Percentiles rank a stretch among this genome's conserved stretches.
Evolutionary conservation across 2,329 filamentous ascomycete genomes (phyloP).

Genomic region (Dactylellina parvicollis): DNA sequence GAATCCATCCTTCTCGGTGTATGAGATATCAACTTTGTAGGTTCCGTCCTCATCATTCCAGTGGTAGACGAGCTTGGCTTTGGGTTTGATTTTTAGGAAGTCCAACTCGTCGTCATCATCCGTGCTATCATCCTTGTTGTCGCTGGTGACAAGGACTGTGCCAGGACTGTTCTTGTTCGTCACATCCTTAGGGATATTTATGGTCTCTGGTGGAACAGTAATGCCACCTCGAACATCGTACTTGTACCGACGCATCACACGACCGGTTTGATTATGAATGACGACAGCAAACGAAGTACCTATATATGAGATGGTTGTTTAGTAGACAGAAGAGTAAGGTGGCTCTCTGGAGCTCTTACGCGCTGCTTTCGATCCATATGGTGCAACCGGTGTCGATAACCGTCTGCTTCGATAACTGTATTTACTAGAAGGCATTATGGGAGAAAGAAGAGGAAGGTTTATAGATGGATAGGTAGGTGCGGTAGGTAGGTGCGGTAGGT

Average conservation of each 20-base stretch:
- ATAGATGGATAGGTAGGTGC: not conserved
- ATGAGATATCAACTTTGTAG: constrained; percentile 39
- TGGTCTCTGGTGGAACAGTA: constrained; percentile 33
- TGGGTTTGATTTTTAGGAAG: constrained; percentile 31
- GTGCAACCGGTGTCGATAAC: not conserved
- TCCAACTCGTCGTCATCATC: constrained; percentile 41
- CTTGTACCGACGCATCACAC: constrained; percentile 42
- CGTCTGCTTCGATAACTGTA: not conserved
- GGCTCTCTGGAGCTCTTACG: constrained; percentile 2
- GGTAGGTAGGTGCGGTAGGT: not conserved
- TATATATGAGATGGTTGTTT: not conserved
- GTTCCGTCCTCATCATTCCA: constrained; percentile 49
- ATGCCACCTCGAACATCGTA: constrained; percentile 46
- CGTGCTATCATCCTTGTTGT: constrained; percentile 45
- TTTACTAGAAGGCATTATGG: constrained; percentile 5
- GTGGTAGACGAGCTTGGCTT: constrained; percentile 42
- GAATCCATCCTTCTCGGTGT: constrained; percentile 47
- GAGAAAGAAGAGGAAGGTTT: not conserved
- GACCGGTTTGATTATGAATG: constrained; percentile 45
- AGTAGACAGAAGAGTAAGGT: not conserved
- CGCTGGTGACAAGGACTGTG: constrained; percentile 38
- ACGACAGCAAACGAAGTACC: constrained; percentile 42
- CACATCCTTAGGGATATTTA: constrained; percentile 33
- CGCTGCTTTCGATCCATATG: not conserved
- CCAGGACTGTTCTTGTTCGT: constrained; percentile 14